phyloP scores from a whole-genome alignment of 176 grass and related monocot species.

The Tillandsia leiboldiana region DNA sequence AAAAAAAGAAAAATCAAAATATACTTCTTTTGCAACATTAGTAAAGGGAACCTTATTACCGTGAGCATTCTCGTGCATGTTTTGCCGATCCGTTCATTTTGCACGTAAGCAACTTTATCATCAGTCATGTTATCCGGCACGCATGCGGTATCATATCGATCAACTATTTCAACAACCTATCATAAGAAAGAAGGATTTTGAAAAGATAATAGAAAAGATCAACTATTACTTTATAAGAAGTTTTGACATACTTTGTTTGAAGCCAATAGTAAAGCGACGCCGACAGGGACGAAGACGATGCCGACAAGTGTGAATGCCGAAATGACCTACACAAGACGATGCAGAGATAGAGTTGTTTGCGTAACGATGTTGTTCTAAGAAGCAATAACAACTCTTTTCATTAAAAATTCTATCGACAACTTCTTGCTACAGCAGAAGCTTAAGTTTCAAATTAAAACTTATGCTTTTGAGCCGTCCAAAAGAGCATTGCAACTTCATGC shows the following conservation, averaged over 20 bases:
- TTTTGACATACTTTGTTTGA: constrained; percentile 20
- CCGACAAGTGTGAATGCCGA: constrained; percentile 21
- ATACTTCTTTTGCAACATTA: no score
- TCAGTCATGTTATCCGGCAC: constrained; percentile 39
- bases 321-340: constrained; percentile 16
- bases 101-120: constrained; percentile 50
- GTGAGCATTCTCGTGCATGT: constrained; percentile 37
- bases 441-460: no score
- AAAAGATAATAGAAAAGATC: constrained; percentile 2
- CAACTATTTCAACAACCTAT: constrained; percentile 51
- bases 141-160: constrained; percentile 54
- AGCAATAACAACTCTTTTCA: no score
- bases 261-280: constrained; percentile 14
- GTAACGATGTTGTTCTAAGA: no score
- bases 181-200: not conserved
- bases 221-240: not conserved
- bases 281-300: constrained; percentile 19
- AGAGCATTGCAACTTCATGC: no score
- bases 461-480: no score
- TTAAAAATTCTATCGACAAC: no score
- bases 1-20: no score
- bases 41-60: constrained; percentile 22
- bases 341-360: not conserved
- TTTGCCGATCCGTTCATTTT: constrained; percentile 36
- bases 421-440: no score